Percentiles rank a stretch among this genome's conserved stretches.
Evolutionary conservation across 148 eudicot species (phyloP).

Genomic region (Chenopodium album): DNA sequence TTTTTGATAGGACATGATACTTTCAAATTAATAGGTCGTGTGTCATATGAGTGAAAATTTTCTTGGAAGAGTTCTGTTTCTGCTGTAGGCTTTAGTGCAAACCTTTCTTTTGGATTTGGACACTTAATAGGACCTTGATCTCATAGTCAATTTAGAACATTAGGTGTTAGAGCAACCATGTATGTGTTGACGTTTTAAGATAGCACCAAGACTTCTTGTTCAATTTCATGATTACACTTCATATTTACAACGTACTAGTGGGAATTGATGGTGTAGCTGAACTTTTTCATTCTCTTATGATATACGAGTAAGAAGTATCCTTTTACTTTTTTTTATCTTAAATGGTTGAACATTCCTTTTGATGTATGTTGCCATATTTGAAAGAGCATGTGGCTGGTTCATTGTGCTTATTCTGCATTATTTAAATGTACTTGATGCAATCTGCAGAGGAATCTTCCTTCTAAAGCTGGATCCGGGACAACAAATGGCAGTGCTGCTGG

Average conservation of each 20-base stretch:
- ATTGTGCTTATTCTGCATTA: conserved; percentile 8
- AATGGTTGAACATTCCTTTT: background rate
- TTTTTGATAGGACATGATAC: background rate
- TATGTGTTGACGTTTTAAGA: background rate
- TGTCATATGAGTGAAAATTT: background rate
- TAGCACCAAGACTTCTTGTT: background rate
- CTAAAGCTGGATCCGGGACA: conserved; percentile 65
- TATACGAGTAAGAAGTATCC: background rate
- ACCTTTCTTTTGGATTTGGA: background rate
- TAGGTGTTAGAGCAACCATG: background rate
- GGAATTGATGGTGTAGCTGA: background rate
- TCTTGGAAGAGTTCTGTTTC: background rate
- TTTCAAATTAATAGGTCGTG: background rate
- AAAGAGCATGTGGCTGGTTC: background rate
- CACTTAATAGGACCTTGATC: background rate
- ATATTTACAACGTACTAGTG: background rate
- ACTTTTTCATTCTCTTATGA: background rate
- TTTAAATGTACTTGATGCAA: conserved; percentile 7
- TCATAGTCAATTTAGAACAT: background rate
- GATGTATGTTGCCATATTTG: background rate
- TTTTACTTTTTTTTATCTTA: background rate
- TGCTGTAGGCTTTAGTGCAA: background rate
- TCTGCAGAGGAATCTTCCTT: conserved; percentile 82
- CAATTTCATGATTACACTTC: background rate
- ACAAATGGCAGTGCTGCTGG: conserved; percentile 77